phyloP scores from a whole-genome alignment of 1,139 yeast species.

The Geotrichum histeridarum region DNA sequence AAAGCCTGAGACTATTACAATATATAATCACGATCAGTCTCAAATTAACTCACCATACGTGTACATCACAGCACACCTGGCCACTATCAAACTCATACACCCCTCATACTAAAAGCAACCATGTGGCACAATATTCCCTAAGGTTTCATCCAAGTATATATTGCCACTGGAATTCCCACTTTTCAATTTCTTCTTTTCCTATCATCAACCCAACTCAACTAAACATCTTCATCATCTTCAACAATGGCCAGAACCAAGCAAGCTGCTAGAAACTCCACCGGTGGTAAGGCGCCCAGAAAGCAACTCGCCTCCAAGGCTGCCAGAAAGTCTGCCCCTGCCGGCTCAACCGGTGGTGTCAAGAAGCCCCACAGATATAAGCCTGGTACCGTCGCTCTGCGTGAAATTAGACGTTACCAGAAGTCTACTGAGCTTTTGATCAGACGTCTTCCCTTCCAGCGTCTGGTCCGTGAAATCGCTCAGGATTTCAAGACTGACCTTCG shows the following conservation, averaged over 20 bases:
- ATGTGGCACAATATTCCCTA: conserved; percentile 1
- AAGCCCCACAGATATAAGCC: conserved; percentile 99
- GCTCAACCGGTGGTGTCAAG: conserved; percentile 97
- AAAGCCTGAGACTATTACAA: not conserved
- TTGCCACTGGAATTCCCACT: no score
- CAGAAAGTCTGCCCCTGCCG: conserved; percentile 77
- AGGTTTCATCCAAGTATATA: no score
- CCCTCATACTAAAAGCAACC: no score
- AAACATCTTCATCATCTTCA: no score
- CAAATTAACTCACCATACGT: not conserved
- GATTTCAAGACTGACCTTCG: conserved; percentile 97
- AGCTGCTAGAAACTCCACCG: conserved; percentile 97
- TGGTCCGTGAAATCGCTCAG: conserved; percentile 96
- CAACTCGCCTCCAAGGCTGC: conserved; percentile 99
- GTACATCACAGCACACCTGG: not conserved
- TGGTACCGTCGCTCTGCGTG: conserved; percentile 99
- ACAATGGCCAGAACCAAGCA: conserved; percentile 97
- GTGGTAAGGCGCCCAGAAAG: conserved; percentile 99
- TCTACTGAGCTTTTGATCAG: conserved; percentile 95
- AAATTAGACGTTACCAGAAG: conserved; percentile 98
- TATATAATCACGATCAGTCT: not conserved
- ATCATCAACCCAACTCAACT: not conserved
- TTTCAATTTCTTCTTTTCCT: not conserved
- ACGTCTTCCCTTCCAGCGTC: conserved; percentile 98
- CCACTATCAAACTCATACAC: no score